Percentiles rank a stretch among this genome's conserved stretches.
These are phyloP conservation scores for Russula brevipes DNA, from an alignment of 768 basidiomycete species.

Conservation along the genomic window DNA sequence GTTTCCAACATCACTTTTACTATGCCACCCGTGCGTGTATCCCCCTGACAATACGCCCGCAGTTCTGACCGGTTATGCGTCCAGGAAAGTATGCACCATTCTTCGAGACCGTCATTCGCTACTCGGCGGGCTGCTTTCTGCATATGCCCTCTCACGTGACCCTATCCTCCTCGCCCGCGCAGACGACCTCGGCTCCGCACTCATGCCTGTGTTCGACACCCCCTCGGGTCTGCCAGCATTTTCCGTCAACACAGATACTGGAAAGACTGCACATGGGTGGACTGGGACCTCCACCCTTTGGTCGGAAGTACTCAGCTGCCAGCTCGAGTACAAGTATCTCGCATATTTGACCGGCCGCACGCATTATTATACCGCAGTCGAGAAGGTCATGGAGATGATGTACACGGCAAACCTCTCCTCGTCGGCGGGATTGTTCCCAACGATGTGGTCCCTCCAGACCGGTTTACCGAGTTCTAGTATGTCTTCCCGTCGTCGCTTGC, in stretches of 20 bases:
- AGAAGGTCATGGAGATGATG: conserved; percentile 47
- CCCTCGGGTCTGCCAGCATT: conserved; percentile 66
- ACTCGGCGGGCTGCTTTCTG: conserved; percentile 81
- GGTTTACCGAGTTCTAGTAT: conserved; percentile 28
- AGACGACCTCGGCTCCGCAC: conserved; percentile 64
- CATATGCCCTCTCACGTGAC: conserved; percentile 70
- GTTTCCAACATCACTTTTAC: conserved; percentile 48
- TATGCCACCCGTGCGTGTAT: conserved; percentile 36
- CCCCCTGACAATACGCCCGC: neutral
- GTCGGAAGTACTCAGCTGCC: conserved; percentile 77
- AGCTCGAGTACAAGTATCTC: conserved; percentile 85
- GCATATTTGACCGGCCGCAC: conserved; percentile 72
- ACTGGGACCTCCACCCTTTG: conserved; percentile 43
- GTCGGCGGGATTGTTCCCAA: conserved; percentile 56
- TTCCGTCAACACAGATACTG: conserved; percentile 59
- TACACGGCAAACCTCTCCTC: conserved; percentile 38
- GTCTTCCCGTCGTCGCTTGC: neutral
- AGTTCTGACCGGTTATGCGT: neutral
- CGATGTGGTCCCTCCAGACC: conserved; percentile 45
- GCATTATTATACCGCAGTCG: conserved; percentile 53
- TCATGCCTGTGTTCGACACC: conserved; percentile 70
- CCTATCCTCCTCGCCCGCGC: conserved; percentile 60
- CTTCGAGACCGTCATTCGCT: conserved; percentile 89
- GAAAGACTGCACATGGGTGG: conserved; percentile 28
- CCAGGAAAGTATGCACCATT: conserved; percentile 43